Evolutionary conservation across 495 filamentous ascomycete species (phyloP), one percentile per base, ranked within the genome.

Genomic region (Aspergillus affinis): DNA sequence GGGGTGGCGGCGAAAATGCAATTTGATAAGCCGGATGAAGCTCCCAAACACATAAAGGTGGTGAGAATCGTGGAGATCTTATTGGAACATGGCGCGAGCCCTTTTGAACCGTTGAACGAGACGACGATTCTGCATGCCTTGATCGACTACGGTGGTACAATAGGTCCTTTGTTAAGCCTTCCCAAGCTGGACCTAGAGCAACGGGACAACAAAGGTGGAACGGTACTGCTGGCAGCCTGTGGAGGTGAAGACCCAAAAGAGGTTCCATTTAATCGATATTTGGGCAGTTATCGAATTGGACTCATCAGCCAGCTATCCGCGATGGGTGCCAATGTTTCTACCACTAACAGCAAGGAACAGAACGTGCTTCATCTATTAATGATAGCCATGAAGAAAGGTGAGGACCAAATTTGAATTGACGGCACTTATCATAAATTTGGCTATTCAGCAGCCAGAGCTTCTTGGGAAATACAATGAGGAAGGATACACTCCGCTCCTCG

Each of bases 401-500:
- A 55, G 12, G 32, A 36, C 7, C n/a, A 55, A 20, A 45, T 13
- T 13, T 18, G 18, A 44, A 46, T 12, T 13, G 10, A 18, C 13
- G 13, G 32, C 18, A 3, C 32, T 44, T 6, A 41, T 55, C 13
- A 18, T 12, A 2, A 13, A n/a, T 2, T 10, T 58, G 26, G 17
- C 44, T 12, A 29, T 29, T 1, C 8, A 21, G 26, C 15, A 3
- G 3, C 48, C 55, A 2, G 13, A 3, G 15, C 47, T 58, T 6
- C 21, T 58, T 2, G 15, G 17, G 12, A 0, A 51, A 19, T 46
- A 10, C 4, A 58, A 58, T 26, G 6, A 10, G 2, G 23, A n/a
- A 8, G 55, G 55, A 2, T 50, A 41, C 13, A 58, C 21, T 4
- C 55, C 55, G 8, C 29, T 58, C 23, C 55, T 49, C 15, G 47